Conservation (phyloP, 2,329 filamentous ascomycete species). For the Colletotrichum sp. region DNA sequence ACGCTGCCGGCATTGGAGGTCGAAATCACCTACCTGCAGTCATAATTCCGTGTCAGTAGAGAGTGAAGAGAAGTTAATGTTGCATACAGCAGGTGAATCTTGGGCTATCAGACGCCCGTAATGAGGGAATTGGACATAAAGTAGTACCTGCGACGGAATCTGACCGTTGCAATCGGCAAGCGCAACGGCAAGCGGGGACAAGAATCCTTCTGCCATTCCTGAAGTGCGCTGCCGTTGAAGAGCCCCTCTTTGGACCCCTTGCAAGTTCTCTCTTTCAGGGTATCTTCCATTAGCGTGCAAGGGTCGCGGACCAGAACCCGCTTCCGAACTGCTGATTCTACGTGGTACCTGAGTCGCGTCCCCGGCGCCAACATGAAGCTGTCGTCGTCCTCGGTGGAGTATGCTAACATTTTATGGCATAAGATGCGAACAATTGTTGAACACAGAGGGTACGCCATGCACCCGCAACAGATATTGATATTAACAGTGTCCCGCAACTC, state of each 20-base stretch:
- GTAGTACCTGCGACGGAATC: neutral
- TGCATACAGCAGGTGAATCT: neutral
- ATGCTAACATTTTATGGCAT: neutral
- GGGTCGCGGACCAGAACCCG: neutral
- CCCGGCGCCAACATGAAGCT: neutral
- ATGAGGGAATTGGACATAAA: neutral
- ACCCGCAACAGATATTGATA: neutral
- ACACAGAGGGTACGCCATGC: rapidly evolving
- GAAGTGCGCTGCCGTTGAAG: neutral
- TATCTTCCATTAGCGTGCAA: neutral
- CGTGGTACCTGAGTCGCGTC: neutral
- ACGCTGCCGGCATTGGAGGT: neutral
- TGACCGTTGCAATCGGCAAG: neutral
- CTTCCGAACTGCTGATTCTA: neutral
- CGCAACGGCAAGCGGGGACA: neutral
- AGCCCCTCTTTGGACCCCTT: neutral
- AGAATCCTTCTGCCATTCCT: neutral
- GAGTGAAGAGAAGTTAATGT: neutral
- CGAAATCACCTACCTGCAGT: neutral
- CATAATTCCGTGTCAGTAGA: neutral
- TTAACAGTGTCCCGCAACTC: neutral
- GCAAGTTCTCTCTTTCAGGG: neutral
- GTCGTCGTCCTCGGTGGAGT: neutral
- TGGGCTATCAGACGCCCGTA: neutral
- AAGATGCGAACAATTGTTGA: rapidly evolving